phyloP scores from a whole-genome alignment of 345 rosid genomes.

The Syzygium aromaticum region DNA sequence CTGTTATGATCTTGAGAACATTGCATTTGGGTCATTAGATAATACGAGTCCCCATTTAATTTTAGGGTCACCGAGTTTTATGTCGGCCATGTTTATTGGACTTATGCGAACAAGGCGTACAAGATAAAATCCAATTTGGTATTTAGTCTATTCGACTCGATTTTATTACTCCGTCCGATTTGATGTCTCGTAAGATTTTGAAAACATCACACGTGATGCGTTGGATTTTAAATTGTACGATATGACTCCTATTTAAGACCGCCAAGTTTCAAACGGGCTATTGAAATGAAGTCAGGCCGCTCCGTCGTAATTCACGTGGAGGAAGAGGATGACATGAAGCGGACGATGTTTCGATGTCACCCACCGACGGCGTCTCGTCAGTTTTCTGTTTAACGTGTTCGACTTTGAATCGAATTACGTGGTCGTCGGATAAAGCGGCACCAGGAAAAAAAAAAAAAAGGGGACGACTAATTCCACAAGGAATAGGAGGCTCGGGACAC shows the following conservation, averaged over 20 bases:
- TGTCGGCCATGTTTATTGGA: not conserved
- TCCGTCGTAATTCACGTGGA: not conserved
- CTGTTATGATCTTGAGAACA: not conserved
- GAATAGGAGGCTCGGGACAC: not conserved
- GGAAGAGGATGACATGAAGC: not conserved
- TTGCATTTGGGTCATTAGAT: not conserved
- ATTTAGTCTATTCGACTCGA: fast-evolving
- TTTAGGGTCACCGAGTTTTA: not conserved
- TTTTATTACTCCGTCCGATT: fast-evolving
- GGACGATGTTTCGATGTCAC: not conserved
- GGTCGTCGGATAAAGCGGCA: not conserved
- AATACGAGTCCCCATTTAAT: not conserved
- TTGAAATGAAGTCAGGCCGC: not conserved
- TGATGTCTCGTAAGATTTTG: not conserved
- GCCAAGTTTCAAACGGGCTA: not conserved
- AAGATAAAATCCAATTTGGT: not conserved
- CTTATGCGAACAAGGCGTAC: not conserved
- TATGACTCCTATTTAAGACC: not conserved
- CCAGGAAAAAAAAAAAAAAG: too few species aligned
- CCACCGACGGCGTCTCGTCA: not conserved
- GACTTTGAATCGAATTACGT: not conserved
- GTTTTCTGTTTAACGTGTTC: not conserved
- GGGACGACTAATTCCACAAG: not conserved
- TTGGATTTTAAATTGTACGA: not conserved
- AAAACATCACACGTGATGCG: not conserved